Base-by-base conservation (phyloP, 306 rosid genomes). In the Hylodesmum podocarpum region DNA sequence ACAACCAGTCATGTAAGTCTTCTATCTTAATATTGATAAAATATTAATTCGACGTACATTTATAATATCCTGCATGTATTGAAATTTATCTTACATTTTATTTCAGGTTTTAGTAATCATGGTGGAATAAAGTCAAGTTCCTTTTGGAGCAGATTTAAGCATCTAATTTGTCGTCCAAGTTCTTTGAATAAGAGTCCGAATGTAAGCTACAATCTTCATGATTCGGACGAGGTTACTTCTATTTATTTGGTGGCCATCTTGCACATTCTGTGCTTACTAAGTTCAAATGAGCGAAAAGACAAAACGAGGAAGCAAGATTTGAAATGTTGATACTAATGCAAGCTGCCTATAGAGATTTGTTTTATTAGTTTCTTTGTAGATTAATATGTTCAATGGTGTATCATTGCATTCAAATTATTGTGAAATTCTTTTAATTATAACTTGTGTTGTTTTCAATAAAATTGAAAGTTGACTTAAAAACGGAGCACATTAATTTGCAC, bases 21-120 rank as follows among this genome's bases (percentile, higher is more conserved):
- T 12, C 19, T 1, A 36, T 64, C 47, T 19, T 36, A 64, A 64
- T 4, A 64, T 18, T 1, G 24, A 64, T 19, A 11, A 34, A 34
- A 12, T 64, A 36, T 36, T 5, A 18, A 2, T 19, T 64, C 21
- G 0, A 36, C 19, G n/a, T 37, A 19, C 29, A 64, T 36, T 9
- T 37, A 37, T 64, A 21, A 22, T n/a, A 64, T 19, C 31, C 1
- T 19, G 5, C 1, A 63, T 34, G 15, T 64, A 64, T 19, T 64
- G 49, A 19, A 0, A 10, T n/a, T n/a, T n/a, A n/a, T 2, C 2
- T 18, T 64, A 0, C 37, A 10, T 11, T 10, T 19, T 64, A 19
- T 64, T 64, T 11, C 70, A 64, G 70, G 70, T 64, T 64, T 12
- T 36, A 64, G 49, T 37, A 64, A 36, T 64, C 70, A 10, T 64